Conservation (phyloP, 192 early-diverging fungal genomes). For the Backusella luteola region DNA sequence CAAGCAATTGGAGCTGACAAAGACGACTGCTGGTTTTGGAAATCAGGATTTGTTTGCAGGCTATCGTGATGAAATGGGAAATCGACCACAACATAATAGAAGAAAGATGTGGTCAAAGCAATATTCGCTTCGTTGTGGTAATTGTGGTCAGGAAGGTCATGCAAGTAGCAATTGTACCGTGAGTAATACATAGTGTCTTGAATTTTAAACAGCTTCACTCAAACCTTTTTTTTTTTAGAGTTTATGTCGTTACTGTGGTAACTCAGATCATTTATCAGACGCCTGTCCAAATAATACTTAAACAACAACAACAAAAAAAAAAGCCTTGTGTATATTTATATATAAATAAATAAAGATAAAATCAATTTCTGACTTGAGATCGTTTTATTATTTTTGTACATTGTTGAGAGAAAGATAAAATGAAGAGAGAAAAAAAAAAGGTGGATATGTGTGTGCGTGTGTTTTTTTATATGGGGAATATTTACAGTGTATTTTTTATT, state of each 20-base stretch:
- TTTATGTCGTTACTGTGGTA: constrained; percentile 29
- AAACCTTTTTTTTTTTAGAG: constrained; percentile 5
- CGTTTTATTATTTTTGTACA: not conserved
- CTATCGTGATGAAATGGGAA: constrained; percentile 20
- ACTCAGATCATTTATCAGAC: constrained; percentile 22
- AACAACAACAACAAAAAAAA: not conserved
- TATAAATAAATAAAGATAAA: not conserved
- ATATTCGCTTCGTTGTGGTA: constrained; percentile 42
- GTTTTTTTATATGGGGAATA: not conserved
- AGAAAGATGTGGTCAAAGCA: not conserved
- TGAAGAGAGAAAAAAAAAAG: not conserved
- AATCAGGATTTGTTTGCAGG: constrained; percentile 33
- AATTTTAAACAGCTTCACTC: not conserved
- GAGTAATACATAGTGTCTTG: not conserved
- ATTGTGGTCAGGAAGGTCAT: constrained; percentile 50
- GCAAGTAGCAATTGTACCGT: constrained; percentile 42
- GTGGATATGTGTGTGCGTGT: not conserved
- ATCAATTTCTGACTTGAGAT: not conserved
- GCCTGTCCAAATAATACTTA: constrained; percentile 14
- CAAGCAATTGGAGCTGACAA: constrained; percentile 4
- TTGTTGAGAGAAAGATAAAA: not conserved
- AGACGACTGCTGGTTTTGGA: constrained; percentile 17
- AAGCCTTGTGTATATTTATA: not conserved
- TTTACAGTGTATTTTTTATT: not conserved
- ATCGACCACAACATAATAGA: not conserved